These are phyloP conservation scores for Ophiocordyceps australis DNA, from an alignment of 2,329 filamentous ascomycete genomes.

Conservation along the genomic window DNA sequence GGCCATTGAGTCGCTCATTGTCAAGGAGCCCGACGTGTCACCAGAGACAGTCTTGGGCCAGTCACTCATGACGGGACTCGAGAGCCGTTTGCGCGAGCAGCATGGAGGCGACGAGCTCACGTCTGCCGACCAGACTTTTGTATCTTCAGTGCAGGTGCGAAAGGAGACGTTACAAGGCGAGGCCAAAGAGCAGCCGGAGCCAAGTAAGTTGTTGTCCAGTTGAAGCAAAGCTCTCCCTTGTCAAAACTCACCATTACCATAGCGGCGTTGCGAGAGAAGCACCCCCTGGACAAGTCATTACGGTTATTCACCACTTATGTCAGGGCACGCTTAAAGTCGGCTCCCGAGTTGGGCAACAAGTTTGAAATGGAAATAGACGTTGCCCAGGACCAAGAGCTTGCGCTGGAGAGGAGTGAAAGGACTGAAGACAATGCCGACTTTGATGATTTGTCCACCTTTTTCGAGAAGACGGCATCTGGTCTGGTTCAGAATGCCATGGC, in stretches of 20 bases:
- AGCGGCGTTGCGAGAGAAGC: constrained; percentile 16
- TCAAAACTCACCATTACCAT: constrained; percentile 2
- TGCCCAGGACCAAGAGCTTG: constrained; percentile 7
- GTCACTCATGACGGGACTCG: constrained; percentile 36
- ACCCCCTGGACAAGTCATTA: constrained; percentile 20
- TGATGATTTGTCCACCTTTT: constrained; percentile 22
- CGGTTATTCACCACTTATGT: constrained; percentile 14
- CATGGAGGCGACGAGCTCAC: constrained; percentile 13
- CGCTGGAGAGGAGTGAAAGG: constrained; percentile 4
- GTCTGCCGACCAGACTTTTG: constrained; percentile 15
- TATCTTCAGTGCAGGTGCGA: constrained; percentile 13
- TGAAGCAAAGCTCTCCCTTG: not conserved
- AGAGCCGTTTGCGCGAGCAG: constrained; percentile 22
- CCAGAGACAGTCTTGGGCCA: constrained; percentile 35
- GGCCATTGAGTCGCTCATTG: constrained; percentile 34
- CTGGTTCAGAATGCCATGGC: constrained; percentile 21
- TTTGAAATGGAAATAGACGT: constrained; percentile 16
- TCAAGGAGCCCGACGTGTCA: constrained; percentile 26
- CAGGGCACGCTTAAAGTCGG: constrained; percentile 13
- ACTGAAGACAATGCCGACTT: constrained; percentile 16
- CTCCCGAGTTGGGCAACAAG: constrained; percentile 14
- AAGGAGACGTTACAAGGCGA: constrained; percentile 15
- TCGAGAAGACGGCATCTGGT: constrained; percentile 21
- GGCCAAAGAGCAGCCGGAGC: constrained; percentile 6
- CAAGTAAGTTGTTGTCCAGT: constrained; percentile 1